phyloP scores from a whole-genome alignment of 2,329 filamentous ascomycete genomes.

The Lecanicillium sp. region DNA sequence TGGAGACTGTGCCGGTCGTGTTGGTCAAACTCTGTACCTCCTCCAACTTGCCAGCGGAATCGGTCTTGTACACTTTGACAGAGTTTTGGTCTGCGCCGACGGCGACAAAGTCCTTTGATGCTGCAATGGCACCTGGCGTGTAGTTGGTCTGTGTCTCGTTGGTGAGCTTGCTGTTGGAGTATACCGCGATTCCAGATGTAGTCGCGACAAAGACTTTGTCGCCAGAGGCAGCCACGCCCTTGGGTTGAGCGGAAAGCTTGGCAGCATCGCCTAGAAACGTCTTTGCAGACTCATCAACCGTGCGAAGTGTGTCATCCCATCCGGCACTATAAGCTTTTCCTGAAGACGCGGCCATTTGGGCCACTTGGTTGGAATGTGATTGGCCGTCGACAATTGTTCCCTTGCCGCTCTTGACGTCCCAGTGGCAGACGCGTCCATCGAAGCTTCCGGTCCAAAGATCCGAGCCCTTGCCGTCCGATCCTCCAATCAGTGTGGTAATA shows the following conservation, averaged over 20 bases:
- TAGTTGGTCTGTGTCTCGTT: slow-evolving; percentile 52
- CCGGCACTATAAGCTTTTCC: slow-evolving; percentile 74
- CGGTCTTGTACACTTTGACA: slow-evolving; percentile 61
- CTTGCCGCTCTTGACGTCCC: slow-evolving; percentile 65
- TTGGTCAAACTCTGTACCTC: slow-evolving; percentile 52
- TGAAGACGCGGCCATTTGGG: slow-evolving; percentile 56
- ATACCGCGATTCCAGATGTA: slow-evolving; percentile 40
- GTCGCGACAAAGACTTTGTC: slow-evolving; percentile 50
- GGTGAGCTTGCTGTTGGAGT: slow-evolving; percentile 52
- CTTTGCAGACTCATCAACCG: slow-evolving; percentile 63
- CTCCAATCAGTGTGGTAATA: slow-evolving; percentile 61
- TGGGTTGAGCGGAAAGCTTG: slow-evolving; percentile 73
- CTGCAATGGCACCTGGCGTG: slow-evolving; percentile 63
- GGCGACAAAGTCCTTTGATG: slow-evolving; percentile 58
- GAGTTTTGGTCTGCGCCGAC: slow-evolving; percentile 67
- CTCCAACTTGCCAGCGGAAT: slow-evolving; percentile 46
- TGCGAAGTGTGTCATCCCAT: slow-evolving; percentile 89
- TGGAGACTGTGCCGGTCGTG: slow-evolving; percentile 64
- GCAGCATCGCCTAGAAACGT: slow-evolving; percentile 63
- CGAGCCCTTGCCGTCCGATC: slow-evolving; percentile 42
- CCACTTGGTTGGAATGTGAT: slow-evolving; percentile 77
- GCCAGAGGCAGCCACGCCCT: slow-evolving; percentile 53
- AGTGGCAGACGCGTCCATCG: slow-evolving; percentile 77
- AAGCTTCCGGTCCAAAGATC: slow-evolving; percentile 86
- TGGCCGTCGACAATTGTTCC: slow-evolving; percentile 70